Evolutionary conservation across 495 filamentous ascomycete genomes (phyloP).

Genomic region (Collariella sp.): DNA sequence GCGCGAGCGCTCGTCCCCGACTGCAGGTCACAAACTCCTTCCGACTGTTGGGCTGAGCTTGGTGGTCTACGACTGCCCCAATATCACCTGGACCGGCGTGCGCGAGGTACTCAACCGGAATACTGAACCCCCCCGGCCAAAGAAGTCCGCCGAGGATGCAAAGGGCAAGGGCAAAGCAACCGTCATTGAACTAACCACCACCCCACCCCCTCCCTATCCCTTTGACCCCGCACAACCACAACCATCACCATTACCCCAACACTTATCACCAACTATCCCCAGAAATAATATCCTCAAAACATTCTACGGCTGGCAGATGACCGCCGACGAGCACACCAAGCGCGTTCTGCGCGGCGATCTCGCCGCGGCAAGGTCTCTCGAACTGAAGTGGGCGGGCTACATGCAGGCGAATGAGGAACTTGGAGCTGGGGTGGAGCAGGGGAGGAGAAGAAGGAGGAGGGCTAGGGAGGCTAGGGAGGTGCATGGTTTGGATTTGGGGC

Average conservation of each 20-base stretch:
- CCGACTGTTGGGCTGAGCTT: conserved; percentile 56
- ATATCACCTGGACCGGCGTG: conserved; percentile 87
- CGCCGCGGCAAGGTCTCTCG: conserved; percentile 58
- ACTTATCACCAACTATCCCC: not conserved
- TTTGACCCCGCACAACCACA: not conserved
- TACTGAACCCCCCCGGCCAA: conserved; percentile 46
- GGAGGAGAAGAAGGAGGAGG: conserved; percentile 60
- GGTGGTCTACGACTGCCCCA: conserved; percentile 84
- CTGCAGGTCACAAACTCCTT: too few relatives aligned
- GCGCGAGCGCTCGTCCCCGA: conserved; percentile 42
- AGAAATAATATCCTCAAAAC: conserved; percentile 82
- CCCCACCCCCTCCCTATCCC: not conserved
- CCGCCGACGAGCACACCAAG: conserved; percentile 84
- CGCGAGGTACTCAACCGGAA: conserved; percentile 81
- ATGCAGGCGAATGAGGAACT: conserved; percentile 90
- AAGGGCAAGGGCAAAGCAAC: not conserved
- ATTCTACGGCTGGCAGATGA: conserved; percentile 92
- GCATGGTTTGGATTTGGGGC: conserved; percentile 48
- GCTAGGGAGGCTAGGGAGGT: conserved; percentile 67
- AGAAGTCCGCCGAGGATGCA: not conserved
- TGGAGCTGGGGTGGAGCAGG: conserved; percentile 49
- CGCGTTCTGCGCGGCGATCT: conserved; percentile 71
- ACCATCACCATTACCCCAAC: not conserved
- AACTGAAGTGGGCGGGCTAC: conserved; percentile 87
- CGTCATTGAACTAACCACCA: not conserved